phyloP scores from a whole-genome alignment of 306 rosid genomes.

The Fagus sylvatica region DNA sequence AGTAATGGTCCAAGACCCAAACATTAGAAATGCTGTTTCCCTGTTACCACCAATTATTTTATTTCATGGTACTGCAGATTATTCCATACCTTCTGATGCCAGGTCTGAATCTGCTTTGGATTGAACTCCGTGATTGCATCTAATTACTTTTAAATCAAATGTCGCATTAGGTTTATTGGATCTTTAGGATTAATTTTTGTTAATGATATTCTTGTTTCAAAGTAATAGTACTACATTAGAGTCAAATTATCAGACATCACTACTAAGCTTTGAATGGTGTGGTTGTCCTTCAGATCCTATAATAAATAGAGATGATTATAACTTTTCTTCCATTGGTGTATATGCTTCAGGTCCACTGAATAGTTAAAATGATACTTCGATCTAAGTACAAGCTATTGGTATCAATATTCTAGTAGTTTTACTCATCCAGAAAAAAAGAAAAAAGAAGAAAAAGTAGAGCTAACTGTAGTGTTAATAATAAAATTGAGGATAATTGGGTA shows the following conservation, averaged over 20 bases:
- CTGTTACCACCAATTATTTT: slow-evolving; percentile 67
- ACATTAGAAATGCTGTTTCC: slow-evolving; percentile 59
- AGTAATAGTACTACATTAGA: not conserved
- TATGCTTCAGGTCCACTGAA: not conserved
- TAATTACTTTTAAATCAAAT: not conserved
- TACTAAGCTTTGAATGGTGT: not conserved
- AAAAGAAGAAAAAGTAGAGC: too few relatives aligned
- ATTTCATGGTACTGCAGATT: slow-evolving; percentile 91
- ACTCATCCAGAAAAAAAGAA: not conserved
- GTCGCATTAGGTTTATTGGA: slow-evolving; percentile 1
- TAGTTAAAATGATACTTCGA: not conserved
- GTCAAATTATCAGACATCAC: not conserved
- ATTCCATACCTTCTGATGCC: slow-evolving; percentile 85
- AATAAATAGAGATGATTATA: not conserved
- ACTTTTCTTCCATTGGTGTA: not conserved
- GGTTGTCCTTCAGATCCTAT: not conserved
- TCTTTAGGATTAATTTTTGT: not conserved
- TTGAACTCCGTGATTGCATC: slow-evolving; percentile 16
- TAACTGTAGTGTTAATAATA: not conserved
- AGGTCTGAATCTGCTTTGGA: slow-evolving; percentile 50
- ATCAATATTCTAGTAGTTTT: not conserved
- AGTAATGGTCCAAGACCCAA: slow-evolving; percentile 69
- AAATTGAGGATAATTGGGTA: not conserved
- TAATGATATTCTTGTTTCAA: slow-evolving; percentile 2
- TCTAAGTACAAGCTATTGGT: not conserved